phyloP scores from a whole-genome alignment of 2,329 filamentous ascomycete genomes.

The Colletotrichum tabaci region DNA sequence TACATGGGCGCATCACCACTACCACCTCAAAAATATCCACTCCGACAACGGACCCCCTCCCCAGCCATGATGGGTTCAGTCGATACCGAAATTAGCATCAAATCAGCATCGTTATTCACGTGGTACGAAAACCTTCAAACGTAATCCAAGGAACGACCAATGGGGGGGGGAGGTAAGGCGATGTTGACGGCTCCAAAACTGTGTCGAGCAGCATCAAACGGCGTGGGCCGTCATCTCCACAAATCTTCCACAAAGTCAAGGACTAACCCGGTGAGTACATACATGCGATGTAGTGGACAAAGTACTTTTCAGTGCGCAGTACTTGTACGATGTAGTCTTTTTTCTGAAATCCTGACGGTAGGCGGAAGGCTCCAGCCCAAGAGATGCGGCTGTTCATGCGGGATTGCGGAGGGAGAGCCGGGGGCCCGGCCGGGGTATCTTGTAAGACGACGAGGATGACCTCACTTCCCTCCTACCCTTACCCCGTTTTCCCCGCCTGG shows the following conservation, averaged over 20 bases:
- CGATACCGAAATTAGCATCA: slow-evolving; percentile 16
- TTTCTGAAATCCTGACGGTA: slow-evolving; percentile 3
- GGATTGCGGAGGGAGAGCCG: slow-evolving; percentile 37
- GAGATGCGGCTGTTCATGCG: slow-evolving; percentile 34
- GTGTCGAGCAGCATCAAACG: slow-evolving; percentile 10
- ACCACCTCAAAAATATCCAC: slow-evolving; percentile 10
- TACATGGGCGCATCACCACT: neutral
- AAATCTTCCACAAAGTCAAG: slow-evolving; percentile 7
- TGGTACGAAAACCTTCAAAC: no score
- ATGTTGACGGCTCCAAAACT: slow-evolving; percentile 20
- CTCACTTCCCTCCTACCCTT: slow-evolving; percentile 4
- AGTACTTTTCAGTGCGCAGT: no score
- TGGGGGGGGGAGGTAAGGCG: neutral
- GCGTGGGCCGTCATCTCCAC: slow-evolving; percentile 18
- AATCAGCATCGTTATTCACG: neutral
- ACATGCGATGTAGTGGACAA: slow-evolving; percentile 3
- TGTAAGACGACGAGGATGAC: slow-evolving; percentile 28
- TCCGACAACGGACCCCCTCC: slow-evolving; percentile 1
- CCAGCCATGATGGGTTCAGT: neutral
- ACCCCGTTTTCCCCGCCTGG: slow-evolving; percentile 2
- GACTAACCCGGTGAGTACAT: slow-evolving; percentile 22
- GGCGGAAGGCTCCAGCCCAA: slow-evolving; percentile 23
- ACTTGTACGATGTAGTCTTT: no score
- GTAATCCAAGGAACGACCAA: no score
- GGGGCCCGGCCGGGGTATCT: slow-evolving; percentile 27